Percentiles rank a stretch among this genome's conserved stretches.
Evolutionary conservation across 2,329 filamentous ascomycete species (phyloP).

Genomic region (Aspergillus tamarii): DNA sequence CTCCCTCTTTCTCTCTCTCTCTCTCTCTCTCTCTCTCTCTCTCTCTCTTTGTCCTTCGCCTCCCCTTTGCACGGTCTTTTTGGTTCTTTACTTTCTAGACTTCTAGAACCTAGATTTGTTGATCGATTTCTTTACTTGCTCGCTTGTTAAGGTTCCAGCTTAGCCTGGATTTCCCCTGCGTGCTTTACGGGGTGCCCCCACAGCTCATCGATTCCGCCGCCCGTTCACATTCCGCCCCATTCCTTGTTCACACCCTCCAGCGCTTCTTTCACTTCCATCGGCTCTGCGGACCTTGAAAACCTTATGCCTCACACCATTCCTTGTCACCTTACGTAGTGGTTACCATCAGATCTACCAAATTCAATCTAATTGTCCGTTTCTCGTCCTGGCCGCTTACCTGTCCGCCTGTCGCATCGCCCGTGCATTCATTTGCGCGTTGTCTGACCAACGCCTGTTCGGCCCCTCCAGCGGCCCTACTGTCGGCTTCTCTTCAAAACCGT

Average conservation of each 20-base stretch:
- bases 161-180: constrained; percentile 6
- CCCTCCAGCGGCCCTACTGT: constrained; percentile 23
- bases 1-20: constrained; percentile 15
- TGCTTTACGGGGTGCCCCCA: constrained; percentile 6
- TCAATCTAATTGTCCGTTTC: constrained; percentile 9
- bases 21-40: constrained; percentile 10
- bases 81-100: constrained; percentile 19
- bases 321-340: constrained; percentile 14
- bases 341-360: not conserved
- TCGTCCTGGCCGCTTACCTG: constrained; percentile 1
- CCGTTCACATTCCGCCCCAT: constrained; percentile 25
- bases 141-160: constrained; percentile 6
- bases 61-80: constrained; percentile 14
- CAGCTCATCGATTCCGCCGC: constrained; percentile 21
- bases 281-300: constrained; percentile 19
- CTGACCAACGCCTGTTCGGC: constrained; percentile 15
- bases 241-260: constrained; percentile 18
- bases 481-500: constrained; percentile 23
- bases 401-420: constrained; percentile 17
- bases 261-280: constrained; percentile 12
- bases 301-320: constrained; percentile 15
- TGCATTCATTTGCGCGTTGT: constrained; percentile 14
- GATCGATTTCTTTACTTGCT: constrained; percentile 16
- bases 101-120: not conserved
- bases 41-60: constrained; percentile 12